Evolutionary conservation across 1,284 basidiomycete genomes (phyloP).

Genomic region (Melanopsichium pennsylvanicum): DNA sequence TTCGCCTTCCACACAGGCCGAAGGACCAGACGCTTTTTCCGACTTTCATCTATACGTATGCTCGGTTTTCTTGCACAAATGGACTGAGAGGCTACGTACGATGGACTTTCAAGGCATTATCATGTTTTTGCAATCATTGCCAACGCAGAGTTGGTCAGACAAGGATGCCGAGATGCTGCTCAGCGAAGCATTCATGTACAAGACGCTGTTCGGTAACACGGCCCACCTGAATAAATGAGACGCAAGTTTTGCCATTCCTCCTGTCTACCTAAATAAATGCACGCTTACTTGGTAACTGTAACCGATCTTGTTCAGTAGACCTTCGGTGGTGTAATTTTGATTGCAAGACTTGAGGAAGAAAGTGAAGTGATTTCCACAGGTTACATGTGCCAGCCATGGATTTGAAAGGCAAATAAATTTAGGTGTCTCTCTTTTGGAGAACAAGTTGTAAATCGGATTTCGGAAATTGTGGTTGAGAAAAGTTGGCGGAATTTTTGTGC

Average conservation of each 20-base stretch:
- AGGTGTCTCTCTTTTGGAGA: too few species aligned
- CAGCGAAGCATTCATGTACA: conserved; percentile 87
- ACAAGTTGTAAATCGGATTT: conserved; percentile 3
- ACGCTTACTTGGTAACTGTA: too few species aligned
- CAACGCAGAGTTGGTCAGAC: conserved; percentile 93
- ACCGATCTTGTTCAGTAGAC: too few species aligned
- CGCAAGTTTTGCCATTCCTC: too few species aligned
- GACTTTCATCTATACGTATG: conserved; percentile 65
- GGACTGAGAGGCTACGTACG: conserved; percentile 53
- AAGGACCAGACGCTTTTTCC: conserved; percentile 63
- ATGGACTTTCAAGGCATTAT: conserved; percentile 80
- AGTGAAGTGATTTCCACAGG: too few species aligned
- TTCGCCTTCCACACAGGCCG: conserved; percentile 35
- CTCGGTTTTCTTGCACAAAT: conserved; percentile 62
- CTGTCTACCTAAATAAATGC: too few species aligned
- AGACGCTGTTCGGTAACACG: conserved; percentile 63
- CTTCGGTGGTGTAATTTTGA: too few species aligned
- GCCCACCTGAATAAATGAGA: conserved; percentile 57
- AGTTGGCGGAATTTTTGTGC: conserved; percentile 3
- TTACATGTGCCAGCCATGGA: too few species aligned
- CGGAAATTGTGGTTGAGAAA: conserved; percentile 2
- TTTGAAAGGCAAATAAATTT: too few species aligned
- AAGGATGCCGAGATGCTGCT: conserved; percentile 93
- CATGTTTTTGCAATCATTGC: conserved; percentile 96
- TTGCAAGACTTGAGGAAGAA: too few species aligned